phyloP scores from a whole-genome alignment of 768 basidiomycete species.

The Podaxis sp. region DNA sequence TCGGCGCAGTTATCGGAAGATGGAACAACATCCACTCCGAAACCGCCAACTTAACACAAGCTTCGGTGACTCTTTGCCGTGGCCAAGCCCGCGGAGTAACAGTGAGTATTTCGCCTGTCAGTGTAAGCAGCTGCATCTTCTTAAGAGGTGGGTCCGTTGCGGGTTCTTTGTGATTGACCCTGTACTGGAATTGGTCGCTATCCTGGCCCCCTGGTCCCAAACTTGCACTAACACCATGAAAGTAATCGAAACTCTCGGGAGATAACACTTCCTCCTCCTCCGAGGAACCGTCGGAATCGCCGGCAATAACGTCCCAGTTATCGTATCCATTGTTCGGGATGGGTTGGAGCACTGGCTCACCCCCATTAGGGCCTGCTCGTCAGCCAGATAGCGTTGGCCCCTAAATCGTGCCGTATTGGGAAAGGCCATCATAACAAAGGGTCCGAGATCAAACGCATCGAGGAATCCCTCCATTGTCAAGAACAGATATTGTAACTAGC shows the following conservation, averaged over 20 bases:
- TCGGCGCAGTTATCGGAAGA: background rate
- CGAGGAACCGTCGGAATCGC: background rate
- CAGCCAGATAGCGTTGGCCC: background rate
- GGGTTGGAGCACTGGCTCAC: background rate
- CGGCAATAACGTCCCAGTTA: background rate
- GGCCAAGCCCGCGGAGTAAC: background rate
- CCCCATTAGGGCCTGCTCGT: background rate
- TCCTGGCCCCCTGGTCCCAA: background rate
- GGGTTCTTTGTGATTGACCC: background rate
- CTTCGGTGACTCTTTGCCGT: background rate
- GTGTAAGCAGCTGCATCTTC: background rate
- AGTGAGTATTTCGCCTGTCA: background rate
- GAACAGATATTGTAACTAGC: too few species aligned
- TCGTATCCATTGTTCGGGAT: background rate
- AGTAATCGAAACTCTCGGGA: background rate
- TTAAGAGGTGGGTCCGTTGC: background rate
- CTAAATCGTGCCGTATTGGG: background rate
- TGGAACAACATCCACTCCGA: slow-evolving; percentile 4
- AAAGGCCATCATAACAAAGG: background rate
- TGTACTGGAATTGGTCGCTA: background rate
- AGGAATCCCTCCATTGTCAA: background rate
- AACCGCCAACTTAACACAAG: slow-evolving; percentile 1
- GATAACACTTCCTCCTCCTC: background rate
- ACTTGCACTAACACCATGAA: background rate
- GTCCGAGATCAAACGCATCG: background rate